Evolutionary conservation across 2,329 filamentous ascomycete species (phyloP).

Genomic region (Neonectria coccinea): DNA sequence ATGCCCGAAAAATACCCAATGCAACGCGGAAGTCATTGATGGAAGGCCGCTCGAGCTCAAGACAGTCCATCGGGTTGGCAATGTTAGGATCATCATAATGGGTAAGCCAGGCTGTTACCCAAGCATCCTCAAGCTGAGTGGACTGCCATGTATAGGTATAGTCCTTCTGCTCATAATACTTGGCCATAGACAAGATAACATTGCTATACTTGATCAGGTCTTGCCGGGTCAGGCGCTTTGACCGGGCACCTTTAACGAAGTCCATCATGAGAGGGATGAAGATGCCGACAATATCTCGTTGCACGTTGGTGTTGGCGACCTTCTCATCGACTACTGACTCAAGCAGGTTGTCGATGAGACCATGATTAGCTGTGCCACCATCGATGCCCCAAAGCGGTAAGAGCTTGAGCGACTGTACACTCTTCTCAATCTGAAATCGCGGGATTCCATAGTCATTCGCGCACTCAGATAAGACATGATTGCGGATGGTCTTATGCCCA

Average conservation of each 20-base stretch:
- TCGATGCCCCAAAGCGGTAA: slow-evolving; percentile 38
- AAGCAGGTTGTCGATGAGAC: slow-evolving; percentile 33
- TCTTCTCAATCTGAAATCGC: slow-evolving; percentile 38
- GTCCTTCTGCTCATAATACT: slow-evolving; percentile 38
- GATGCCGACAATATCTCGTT: slow-evolving; percentile 20
- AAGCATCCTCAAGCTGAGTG: slow-evolving; percentile 21
- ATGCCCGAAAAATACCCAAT: slow-evolving; percentile 31
- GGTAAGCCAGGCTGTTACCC: slow-evolving; percentile 33
- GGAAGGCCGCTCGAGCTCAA: slow-evolving; percentile 35
- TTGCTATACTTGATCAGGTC: slow-evolving; percentile 38
- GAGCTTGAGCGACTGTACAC: slow-evolving; percentile 35
- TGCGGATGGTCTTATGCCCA: slow-evolving; percentile 37
- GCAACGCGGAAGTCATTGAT: slow-evolving; percentile 31
- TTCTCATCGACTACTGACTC: slow-evolving; percentile 36
- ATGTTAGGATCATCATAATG: slow-evolving; percentile 34
- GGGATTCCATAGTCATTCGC: slow-evolving; percentile 38
- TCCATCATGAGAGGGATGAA: slow-evolving; percentile 35
- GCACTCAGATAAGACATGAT: slow-evolving; percentile 36
- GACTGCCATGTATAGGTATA: slow-evolving; percentile 33
- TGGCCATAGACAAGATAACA: slow-evolving; percentile 33
- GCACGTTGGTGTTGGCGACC: slow-evolving; percentile 28
- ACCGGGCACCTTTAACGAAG: slow-evolving; percentile 35
- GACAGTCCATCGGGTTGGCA: slow-evolving; percentile 24
- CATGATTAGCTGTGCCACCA: slow-evolving; percentile 35
- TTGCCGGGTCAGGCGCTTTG: slow-evolving; percentile 22